Percentiles rank a stretch among this genome's conserved stretches.
phyloP scores from a whole-genome alignment of 2,329 filamentous ascomycete genomes.

The Hypoxylon sp. region DNA sequence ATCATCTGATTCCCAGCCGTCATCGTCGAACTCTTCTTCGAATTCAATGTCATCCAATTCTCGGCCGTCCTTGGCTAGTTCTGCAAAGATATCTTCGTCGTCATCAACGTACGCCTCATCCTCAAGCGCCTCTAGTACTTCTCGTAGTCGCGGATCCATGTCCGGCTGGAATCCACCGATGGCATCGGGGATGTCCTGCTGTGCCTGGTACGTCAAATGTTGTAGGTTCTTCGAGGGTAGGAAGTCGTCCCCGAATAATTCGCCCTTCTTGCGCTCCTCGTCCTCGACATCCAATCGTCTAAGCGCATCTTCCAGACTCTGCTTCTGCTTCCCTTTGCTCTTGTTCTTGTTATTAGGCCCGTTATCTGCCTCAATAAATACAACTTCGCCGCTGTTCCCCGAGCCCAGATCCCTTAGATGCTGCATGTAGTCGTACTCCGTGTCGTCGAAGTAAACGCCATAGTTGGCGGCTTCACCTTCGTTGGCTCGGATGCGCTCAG shows the following conservation, averaged over 20 bases:
- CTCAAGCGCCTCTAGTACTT: slow-evolving; percentile 92
- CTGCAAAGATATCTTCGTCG: slow-evolving; percentile 86
- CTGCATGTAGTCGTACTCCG: slow-evolving; percentile 99
- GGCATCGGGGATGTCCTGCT: slow-evolving; percentile 91
- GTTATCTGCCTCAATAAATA: slow-evolving; percentile 83
- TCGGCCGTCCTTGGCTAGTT: slow-evolving; percentile 75
- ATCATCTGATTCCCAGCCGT: slow-evolving; percentile 94
- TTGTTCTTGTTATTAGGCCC: slow-evolving; percentile 74
- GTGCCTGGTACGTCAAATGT: slow-evolving; percentile 86
- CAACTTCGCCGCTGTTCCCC: slow-evolving; percentile 75
- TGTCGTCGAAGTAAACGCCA: slow-evolving; percentile 95
- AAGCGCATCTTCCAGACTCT: slow-evolving; percentile 85
- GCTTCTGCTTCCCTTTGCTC: slow-evolving; percentile 80
- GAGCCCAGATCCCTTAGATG: slow-evolving; percentile 90
- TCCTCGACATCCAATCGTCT: slow-evolving; percentile 70
- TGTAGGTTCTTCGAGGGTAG: slow-evolving; percentile 84
- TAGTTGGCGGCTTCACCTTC: slow-evolving; percentile 96
- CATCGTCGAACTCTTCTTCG: slow-evolving; percentile 75
- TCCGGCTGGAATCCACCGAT: slow-evolving; percentile 96
- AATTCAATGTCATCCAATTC: slow-evolving; percentile 87
- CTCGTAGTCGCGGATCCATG: slow-evolving; percentile 93
- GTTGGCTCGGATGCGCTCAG: slow-evolving; percentile 79
- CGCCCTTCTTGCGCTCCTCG: slow-evolving; percentile 58
- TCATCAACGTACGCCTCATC: slow-evolving; percentile 94
- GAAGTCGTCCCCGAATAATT: slow-evolving; percentile 79